Conservation (phyloP, 1,139 yeast species). For the Yamadazyma spencermartinsiae region DNA sequence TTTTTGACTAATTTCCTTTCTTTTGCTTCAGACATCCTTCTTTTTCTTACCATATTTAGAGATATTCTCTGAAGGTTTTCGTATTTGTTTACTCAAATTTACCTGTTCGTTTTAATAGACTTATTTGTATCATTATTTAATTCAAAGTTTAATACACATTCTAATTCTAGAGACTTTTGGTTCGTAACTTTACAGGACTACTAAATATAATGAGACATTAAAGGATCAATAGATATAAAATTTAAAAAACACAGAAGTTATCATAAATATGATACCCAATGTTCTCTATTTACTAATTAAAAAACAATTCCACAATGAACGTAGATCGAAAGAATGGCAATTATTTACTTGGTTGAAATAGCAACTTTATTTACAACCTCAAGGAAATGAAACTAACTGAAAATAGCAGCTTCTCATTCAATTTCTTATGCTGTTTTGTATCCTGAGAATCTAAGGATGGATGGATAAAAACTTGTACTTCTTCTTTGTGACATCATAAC, state of each 20-base stretch:
- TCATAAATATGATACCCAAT: background rate
- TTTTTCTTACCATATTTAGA: too few species aligned
- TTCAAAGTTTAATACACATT: too few species aligned
- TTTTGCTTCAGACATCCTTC: too few species aligned
- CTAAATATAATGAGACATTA: background rate
- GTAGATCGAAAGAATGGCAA: too few species aligned
- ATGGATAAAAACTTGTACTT: slow-evolving; percentile 62
- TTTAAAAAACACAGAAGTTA: background rate
- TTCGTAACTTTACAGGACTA: background rate
- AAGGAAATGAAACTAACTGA: background rate
- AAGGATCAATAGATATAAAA: background rate
- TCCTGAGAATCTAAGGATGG: slow-evolving; percentile 6
- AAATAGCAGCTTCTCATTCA: too few species aligned
- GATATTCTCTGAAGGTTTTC: too few species aligned
- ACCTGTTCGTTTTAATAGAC: too few species aligned
- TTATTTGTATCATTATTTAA: too few species aligned
- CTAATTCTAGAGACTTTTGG: too few species aligned
- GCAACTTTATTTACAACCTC: background rate
- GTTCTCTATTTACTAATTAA: background rate
- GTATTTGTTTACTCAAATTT: too few species aligned
- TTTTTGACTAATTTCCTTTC: background rate
- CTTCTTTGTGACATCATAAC: slow-evolving; percentile 69
- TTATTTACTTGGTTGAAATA: background rate
- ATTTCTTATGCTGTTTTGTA: background rate
- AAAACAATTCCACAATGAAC: background rate